These are phyloP conservation scores for Podospora didyma DNA, from an alignment of 495 filamentous ascomycete species.

Conservation along the genomic window DNA sequence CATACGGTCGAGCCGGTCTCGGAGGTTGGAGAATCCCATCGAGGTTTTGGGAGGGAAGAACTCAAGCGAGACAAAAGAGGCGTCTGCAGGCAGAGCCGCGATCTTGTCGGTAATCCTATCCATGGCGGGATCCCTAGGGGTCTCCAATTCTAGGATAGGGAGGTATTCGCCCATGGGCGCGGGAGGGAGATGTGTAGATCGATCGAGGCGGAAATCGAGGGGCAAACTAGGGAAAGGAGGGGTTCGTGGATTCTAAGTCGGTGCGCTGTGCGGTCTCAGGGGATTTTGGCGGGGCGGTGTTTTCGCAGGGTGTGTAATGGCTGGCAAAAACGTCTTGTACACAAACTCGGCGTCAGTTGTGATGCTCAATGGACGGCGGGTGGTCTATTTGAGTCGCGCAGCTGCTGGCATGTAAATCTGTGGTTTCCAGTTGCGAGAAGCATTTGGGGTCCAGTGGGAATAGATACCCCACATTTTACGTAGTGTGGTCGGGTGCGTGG, in stretches of 20 bases:
- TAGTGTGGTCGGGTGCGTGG: conserved; percentile 7
- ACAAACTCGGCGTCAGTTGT: no score
- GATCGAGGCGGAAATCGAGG: not conserved
- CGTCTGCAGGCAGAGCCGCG: conserved; percentile 75
- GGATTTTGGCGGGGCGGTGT: no score
- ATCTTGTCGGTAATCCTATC: conserved; percentile 97
- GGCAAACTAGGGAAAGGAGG: not conserved
- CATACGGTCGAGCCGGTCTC: conserved; percentile 93
- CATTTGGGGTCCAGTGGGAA: not conserved
- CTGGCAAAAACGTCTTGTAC: no score
- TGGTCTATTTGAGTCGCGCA: no score
- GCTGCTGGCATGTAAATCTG: not conserved
- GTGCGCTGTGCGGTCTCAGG: no score
- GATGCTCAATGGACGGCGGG: no score
- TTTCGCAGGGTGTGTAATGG: no score
- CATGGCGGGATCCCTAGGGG: conserved; percentile 44
- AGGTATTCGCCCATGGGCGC: conserved; percentile 17
- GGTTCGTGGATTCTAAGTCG: no score
- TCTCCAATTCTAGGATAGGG: conserved; percentile 18
- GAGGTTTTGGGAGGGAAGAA: conserved; percentile 98
- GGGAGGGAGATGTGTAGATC: not conserved
- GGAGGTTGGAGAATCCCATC: conserved; percentile 91
- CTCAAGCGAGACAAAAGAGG: conserved; percentile 91
- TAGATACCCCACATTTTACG: conserved; percentile 9
- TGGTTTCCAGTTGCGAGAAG: not conserved